Conservation (phyloP, 176 grass and related monocot genomes). For the Avena eriantha region DNA sequence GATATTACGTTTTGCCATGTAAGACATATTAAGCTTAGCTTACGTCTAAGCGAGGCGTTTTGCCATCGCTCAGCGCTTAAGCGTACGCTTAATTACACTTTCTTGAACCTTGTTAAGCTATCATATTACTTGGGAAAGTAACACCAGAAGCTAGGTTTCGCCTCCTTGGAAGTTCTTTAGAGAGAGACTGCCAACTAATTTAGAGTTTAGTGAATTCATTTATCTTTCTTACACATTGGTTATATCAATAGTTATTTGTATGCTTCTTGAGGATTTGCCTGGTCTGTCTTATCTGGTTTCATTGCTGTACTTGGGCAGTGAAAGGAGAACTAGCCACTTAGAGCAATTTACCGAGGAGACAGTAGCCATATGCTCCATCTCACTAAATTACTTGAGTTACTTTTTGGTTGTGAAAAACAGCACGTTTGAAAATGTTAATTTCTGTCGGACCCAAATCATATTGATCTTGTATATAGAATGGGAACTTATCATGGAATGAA, state of each 20-base stretch:
- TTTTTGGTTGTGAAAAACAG: neutral
- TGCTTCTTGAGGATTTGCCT: neutral
- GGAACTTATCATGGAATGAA: neutral
- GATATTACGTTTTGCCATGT: neutral
- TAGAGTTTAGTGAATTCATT: neutral
- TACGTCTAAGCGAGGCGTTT: too few species aligned
- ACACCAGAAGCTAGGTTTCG: neutral
- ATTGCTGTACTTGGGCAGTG: neutral
- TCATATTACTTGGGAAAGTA: neutral
- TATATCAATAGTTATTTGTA: conserved; percentile 15
- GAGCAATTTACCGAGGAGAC: neutral
- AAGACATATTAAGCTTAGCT: too few species aligned
- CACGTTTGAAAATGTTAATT: neutral
- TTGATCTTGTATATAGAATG: neutral
- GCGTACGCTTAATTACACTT: too few species aligned
- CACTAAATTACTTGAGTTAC: neutral
- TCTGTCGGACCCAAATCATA: neutral
- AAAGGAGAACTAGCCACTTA: conserved; percentile 10
- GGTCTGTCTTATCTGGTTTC: neutral
- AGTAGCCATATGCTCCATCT: neutral
- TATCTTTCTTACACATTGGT: neutral
- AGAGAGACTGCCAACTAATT: neutral
- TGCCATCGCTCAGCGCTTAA: too few species aligned
- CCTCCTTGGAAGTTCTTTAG: neutral
- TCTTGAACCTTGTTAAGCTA: too few species aligned